Evolutionary conservation across 169 alveolate genomes (phyloP).

Genomic region (Cryptosporidium felis): DNA sequence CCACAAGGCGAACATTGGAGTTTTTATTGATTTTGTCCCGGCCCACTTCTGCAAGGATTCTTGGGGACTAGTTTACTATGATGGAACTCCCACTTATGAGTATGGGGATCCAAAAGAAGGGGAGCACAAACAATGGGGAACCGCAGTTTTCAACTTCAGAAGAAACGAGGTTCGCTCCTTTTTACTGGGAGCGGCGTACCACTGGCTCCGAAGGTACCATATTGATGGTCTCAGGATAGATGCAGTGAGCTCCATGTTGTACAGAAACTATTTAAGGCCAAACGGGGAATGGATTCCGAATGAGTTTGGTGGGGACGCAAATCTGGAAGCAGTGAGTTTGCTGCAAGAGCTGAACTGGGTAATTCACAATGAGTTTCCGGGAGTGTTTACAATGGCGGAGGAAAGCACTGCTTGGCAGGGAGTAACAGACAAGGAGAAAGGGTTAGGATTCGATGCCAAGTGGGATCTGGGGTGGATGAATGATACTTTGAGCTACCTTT

Average conservation of each 20-base stretch:
- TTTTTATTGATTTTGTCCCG: constrained; percentile 78
- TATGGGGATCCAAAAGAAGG: constrained; percentile 83
- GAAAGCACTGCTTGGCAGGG: constrained; percentile 80
- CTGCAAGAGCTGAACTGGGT: constrained; percentile 80
- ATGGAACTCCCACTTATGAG: constrained; percentile 79
- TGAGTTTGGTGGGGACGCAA: constrained; percentile 80
- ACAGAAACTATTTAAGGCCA: constrained; percentile 74
- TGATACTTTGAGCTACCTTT: constrained; percentile 76
- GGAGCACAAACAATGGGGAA: constrained; percentile 81
- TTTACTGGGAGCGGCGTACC: constrained; percentile 80
- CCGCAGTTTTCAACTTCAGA: constrained; percentile 77
- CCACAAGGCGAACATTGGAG: constrained; percentile 79
- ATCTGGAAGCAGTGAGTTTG: constrained; percentile 79
- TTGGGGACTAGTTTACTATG: constrained; percentile 80
- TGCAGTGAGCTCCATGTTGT: constrained; percentile 79
- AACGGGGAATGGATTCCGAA: constrained; percentile 80
- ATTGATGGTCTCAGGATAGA: constrained; percentile 80
- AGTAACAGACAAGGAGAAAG: constrained; percentile 76
- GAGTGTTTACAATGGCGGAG: constrained; percentile 81
- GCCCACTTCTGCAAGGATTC: constrained; percentile 80
- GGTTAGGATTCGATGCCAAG: constrained; percentile 80
- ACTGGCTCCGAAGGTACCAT: constrained; percentile 80
- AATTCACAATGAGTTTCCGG: constrained; percentile 79
- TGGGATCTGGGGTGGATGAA: constrained; percentile 84
- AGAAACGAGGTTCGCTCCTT: constrained; percentile 79